These are phyloP conservation scores for Canna indica DNA, from an alignment of 176 grass and related monocot genomes.

Conservation along the genomic window DNA sequence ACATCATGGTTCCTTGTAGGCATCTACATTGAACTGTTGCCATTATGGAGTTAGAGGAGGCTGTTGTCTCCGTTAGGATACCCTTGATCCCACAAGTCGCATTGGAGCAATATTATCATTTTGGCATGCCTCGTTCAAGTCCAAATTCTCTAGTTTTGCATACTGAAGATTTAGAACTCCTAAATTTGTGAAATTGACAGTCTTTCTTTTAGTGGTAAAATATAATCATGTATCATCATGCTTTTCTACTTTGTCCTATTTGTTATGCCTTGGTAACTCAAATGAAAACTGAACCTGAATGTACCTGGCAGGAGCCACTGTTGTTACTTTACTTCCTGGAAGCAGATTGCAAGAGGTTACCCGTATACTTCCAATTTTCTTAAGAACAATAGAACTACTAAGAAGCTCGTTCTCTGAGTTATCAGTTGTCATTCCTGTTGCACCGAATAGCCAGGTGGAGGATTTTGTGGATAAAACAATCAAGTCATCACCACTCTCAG, in stretches of 20 bases:
- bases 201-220: not conserved
- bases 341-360: constrained; percentile 93
- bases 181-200: not conserved
- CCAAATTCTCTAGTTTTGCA: not conserved
- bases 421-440: constrained; percentile 73
- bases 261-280: not conserved
- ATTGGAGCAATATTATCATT: too few relatives aligned
- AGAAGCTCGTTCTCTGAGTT: constrained; percentile 42
- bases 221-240: not conserved
- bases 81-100: too few relatives aligned
- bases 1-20: too few relatives aligned
- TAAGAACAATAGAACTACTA: constrained; percentile 49
- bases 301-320: constrained; percentile 49
- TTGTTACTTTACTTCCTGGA: constrained; percentile 80
- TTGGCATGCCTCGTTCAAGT: too few relatives aligned
- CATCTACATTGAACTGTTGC: too few relatives aligned
- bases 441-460: constrained; percentile 60
- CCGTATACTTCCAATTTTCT: constrained; percentile 77
- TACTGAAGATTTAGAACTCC: not conserved
- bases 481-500: constrained; percentile 29
- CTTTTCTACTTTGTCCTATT: constrained; percentile 3
- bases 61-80: too few relatives aligned
- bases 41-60: too few relatives aligned
- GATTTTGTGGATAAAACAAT: constrained; percentile 40
- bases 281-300: constrained; percentile 24